phyloP scores from a whole-genome alignment of 331 rosid genomes.

The Quercus lobata region DNA sequence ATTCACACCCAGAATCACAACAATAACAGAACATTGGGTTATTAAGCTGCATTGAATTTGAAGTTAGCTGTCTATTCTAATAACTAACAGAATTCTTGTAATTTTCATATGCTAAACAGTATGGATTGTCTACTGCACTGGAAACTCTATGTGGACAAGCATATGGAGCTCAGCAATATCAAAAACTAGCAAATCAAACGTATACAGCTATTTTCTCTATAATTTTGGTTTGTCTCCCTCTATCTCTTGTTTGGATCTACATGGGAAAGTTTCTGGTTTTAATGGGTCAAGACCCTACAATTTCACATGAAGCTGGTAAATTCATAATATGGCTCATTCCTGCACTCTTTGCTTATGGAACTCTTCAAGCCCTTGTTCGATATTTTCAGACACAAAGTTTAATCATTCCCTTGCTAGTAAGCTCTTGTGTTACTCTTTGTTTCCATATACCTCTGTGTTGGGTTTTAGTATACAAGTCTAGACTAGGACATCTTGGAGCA shows the following conservation, averaged over 20 bases:
- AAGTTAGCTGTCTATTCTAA: neutral
- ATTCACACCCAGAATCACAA: no score
- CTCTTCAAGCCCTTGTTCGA: slow-evolving; percentile 53
- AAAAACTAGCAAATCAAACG: slow-evolving; percentile 52
- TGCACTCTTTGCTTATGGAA: slow-evolving; percentile 59
- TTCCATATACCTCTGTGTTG: slow-evolving; percentile 63
- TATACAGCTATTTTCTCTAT: slow-evolving; percentile 59
- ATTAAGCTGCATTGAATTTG: neutral
- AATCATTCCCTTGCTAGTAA: slow-evolving; percentile 51
- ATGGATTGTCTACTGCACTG: slow-evolving; percentile 71
- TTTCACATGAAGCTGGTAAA: slow-evolving; percentile 74
- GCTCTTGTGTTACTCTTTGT: slow-evolving; percentile 33
- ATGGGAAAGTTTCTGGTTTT: slow-evolving; percentile 49
- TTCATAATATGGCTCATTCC: slow-evolving; percentile 66
- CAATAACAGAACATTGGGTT: no score
- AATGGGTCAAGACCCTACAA: slow-evolving; percentile 73
- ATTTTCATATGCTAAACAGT: slow-evolving; percentile 37
- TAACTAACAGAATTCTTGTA: slow-evolving; percentile 3
- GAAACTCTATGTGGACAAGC: slow-evolving; percentile 88
- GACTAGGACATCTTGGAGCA: slow-evolving; percentile 54
- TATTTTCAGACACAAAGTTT: slow-evolving; percentile 65
- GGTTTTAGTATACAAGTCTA: slow-evolving; percentile 49
- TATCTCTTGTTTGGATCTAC: slow-evolving; percentile 58
- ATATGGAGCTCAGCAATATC: slow-evolving; percentile 71
- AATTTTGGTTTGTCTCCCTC: slow-evolving; percentile 49